Evolutionary conservation across 148 eudicot genomes (phyloP).

Genomic region (Beta vulgaris): DNA sequence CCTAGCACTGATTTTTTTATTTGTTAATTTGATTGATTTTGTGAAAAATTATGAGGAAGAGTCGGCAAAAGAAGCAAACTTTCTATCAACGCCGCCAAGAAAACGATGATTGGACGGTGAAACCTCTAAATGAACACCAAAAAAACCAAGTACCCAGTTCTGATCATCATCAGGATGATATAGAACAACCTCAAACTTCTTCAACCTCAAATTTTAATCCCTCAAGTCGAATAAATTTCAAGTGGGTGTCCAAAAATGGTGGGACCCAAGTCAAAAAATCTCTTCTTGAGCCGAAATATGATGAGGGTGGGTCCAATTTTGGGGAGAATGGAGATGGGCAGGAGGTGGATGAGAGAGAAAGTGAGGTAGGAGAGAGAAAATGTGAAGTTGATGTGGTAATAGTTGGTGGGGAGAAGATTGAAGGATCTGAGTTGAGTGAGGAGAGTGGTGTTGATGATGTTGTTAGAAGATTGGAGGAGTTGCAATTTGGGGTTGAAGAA

Average conservation of each 20-base stretch:
- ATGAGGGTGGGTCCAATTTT: slow-evolving; percentile 31
- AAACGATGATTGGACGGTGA: slow-evolving; percentile 26
- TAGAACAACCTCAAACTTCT: background rate
- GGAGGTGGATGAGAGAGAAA: slow-evolving; percentile 28
- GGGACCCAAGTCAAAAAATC: slow-evolving; percentile 22
- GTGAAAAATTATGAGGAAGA: slow-evolving; percentile 26
- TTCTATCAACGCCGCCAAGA: slow-evolving; percentile 11
- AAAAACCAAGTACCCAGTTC: background rate
- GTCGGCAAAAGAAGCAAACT: slow-evolving; percentile 21
- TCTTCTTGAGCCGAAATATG: slow-evolving; percentile 16
- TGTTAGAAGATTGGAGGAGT: slow-evolving; percentile 43
- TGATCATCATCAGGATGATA: background rate
- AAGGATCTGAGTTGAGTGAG: slow-evolving; percentile 15
- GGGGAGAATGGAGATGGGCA: slow-evolving; percentile 17
- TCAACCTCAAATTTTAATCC: slow-evolving; percentile 7
- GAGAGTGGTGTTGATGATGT: slow-evolving; percentile 34
- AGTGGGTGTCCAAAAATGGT: slow-evolving; percentile 29
- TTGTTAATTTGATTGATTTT: background rate
- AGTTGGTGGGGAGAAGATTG: slow-evolving; percentile 2
- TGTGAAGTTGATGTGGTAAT: background rate
- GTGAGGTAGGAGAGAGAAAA: slow-evolving; percentile 10
- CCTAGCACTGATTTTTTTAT: background rate
- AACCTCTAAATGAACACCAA: slow-evolving; percentile 27
- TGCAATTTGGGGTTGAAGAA: slow-evolving; percentile 47
- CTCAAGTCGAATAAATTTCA: slow-evolving; percentile 23